These are phyloP conservation scores for Aspergillus olivimuriae DNA, from an alignment of 495 filamentous ascomycete genomes.

Conservation along the genomic window DNA sequence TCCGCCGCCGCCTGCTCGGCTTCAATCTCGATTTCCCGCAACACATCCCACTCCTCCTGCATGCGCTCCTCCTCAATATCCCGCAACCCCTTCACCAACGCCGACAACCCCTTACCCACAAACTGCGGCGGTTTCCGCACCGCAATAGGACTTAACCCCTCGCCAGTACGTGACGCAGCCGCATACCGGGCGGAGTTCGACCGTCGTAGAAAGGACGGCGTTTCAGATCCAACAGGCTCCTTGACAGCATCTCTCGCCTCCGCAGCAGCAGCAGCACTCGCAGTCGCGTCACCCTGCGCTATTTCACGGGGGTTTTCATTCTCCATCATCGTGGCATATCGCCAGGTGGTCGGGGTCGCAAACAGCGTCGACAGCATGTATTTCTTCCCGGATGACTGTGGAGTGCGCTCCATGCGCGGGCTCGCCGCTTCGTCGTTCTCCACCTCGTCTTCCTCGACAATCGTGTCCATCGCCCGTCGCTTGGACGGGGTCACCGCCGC, in stretches of 20 bases:
- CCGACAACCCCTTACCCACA: constrained; percentile 67
- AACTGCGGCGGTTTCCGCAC: constrained; percentile 56
- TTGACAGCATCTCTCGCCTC: constrained; percentile 20
- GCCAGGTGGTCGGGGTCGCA: constrained; percentile 53
- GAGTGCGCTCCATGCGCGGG: constrained; percentile 48
- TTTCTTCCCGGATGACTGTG: constrained; percentile 55
- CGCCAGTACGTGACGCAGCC: constrained; percentile 6
- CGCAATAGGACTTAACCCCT: constrained; percentile 40
- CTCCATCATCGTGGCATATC: constrained; percentile 41
- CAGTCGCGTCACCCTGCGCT: constrained; percentile 10
- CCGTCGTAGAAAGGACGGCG: constrained; percentile 72
- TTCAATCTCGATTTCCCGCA: constrained; percentile 80
- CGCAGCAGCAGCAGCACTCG: no score
- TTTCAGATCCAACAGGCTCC: constrained; percentile 31
- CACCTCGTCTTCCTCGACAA: constrained; percentile 26
- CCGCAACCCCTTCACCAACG: constrained; percentile 68
- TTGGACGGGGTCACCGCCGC: constrained; percentile 38
- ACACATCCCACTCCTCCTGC: constrained; percentile 75
- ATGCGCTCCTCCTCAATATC: constrained; percentile 71
- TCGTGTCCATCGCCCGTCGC: constrained; percentile 22
- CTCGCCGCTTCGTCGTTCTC: constrained; percentile 27
- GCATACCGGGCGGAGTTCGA: constrained; percentile 29
- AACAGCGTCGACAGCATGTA: constrained; percentile 55
- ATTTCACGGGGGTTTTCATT: constrained; percentile 6
- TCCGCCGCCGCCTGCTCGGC: constrained; percentile 36